Conservation (phyloP, 352 stramenopile species). For the Thraustotheca clavata region DNA sequence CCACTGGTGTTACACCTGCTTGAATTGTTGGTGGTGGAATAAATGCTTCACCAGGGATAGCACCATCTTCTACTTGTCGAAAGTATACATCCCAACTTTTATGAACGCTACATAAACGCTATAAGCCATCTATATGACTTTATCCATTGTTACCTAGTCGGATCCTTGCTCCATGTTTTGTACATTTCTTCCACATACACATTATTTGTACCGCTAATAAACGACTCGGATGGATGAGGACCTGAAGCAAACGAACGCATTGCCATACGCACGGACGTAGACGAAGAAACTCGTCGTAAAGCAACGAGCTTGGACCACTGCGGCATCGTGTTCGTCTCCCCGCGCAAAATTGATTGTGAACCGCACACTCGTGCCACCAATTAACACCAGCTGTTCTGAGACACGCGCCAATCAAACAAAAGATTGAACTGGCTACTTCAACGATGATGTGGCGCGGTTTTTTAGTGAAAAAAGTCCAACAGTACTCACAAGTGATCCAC, state of each 20-base stretch:
- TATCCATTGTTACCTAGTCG: slow-evolving; percentile 36
- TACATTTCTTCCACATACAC: slow-evolving; percentile 99
- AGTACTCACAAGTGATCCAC: too few species aligned
- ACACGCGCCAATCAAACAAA: background rate
- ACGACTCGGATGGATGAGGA: slow-evolving; percentile 81
- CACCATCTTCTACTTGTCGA: slow-evolving; percentile 66
- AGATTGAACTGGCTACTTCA: background rate
- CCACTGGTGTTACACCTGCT: slow-evolving; percentile 52
- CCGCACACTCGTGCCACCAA: slow-evolving; percentile 10
- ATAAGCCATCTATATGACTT: background rate
- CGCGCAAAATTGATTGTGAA: slow-evolving; percentile 14
- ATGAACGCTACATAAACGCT: slow-evolving; percentile 45
- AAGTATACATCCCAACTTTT: slow-evolving; percentile 86
- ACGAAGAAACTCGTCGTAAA: slow-evolving; percentile 2
- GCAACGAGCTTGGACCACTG: slow-evolving; percentile 19
- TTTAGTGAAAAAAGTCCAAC: too few species aligned
- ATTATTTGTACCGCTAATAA: slow-evolving; percentile 91
- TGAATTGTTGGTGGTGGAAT: slow-evolving; percentile 75
- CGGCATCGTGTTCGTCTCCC: slow-evolving; percentile 4
- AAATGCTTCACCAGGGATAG: slow-evolving; percentile 70
- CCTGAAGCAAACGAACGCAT: slow-evolving; percentile 42
- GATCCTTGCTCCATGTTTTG: slow-evolving; percentile 87
- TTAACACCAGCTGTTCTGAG: background rate
- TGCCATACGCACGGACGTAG: slow-evolving; percentile 20
- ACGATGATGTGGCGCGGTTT: background rate